These are phyloP conservation scores for Mycena capillaripes DNA, from an alignment of 768 basidiomycete genomes.

Conservation along the genomic window DNA sequence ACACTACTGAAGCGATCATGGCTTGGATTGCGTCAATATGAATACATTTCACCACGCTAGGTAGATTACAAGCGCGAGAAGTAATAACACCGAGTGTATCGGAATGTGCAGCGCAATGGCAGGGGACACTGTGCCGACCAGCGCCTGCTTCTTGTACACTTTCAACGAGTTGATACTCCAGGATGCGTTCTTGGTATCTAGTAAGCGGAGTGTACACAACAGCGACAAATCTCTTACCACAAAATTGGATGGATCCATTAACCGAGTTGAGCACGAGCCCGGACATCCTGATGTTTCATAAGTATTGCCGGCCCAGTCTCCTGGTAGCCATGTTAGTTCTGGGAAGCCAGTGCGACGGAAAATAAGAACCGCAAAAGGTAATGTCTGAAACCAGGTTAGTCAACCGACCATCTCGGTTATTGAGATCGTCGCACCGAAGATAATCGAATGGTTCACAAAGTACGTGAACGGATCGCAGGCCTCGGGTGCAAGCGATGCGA, in stretches of 20 bases:
- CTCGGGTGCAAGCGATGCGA: slow-evolving; percentile 67
- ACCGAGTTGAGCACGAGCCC: slow-evolving; percentile 73
- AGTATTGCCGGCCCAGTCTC: slow-evolving; percentile 89
- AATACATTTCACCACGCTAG: not conserved
- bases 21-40: too few species aligned
- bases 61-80: not conserved
- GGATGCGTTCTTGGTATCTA: slow-evolving; percentile 72
- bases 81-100: slow-evolving; percentile 5
- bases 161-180: slow-evolving; percentile 87
- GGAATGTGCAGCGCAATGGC: slow-evolving; percentile 10
- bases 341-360: not conserved
- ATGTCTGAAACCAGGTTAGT: slow-evolving; percentile 64
- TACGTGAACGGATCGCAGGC: slow-evolving; percentile 70
- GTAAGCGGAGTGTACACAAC: not conserved
- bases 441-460: slow-evolving; percentile 79
- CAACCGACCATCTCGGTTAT: slow-evolving; percentile 29
- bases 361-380: slow-evolving; percentile 77
- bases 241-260: slow-evolving; percentile 81
- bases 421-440: slow-evolving; percentile 71
- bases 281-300: slow-evolving; percentile 82
- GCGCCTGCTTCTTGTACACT: slow-evolving; percentile 73
- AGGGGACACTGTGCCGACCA: slow-evolving; percentile 54
- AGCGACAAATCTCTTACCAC: slow-evolving; percentile 59
- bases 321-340: slow-evolving; percentile 48
- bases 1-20: too few species aligned